Conservation (phyloP, 2,329 filamentous ascomycete species). For the Lojkania enalia region DNA sequence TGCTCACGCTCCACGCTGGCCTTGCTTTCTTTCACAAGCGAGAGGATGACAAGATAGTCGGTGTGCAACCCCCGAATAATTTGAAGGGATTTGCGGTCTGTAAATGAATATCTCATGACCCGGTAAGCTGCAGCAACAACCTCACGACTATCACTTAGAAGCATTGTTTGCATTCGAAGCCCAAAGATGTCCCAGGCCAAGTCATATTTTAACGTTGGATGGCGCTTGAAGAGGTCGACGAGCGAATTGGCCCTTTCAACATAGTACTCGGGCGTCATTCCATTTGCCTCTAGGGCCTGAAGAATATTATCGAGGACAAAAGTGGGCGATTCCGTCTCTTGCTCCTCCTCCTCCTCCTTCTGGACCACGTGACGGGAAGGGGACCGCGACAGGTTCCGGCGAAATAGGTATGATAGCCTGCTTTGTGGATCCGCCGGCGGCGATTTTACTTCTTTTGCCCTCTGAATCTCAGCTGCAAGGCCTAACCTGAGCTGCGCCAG, state of each 20-base stretch:
- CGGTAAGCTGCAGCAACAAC: conserved; percentile 94
- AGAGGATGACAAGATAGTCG: conserved; percentile 88
- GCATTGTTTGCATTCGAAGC: conserved; percentile 89
- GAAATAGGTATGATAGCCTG: conserved; percentile 62
- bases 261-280: conserved; percentile 91
- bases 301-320: conserved; percentile 88
- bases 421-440: conserved; percentile 52
- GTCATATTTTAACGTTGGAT: conserved; percentile 94
- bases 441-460: conserved; percentile 57
- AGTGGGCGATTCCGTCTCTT: conserved; percentile 80
- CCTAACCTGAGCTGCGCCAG: conserved; percentile 62
- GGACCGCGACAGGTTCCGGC: conserved; percentile 58
- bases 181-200: conserved; percentile 96
- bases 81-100: conserved; percentile 83
- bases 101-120: conserved; percentile 91
- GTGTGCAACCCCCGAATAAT: conserved; percentile 87
- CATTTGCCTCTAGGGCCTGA: conserved; percentile 84
- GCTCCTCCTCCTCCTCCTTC: conserved; percentile 67
- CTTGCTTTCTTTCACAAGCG: conserved; percentile 92
- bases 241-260: conserved; percentile 88
- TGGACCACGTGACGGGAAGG: conserved; percentile 51
- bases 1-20: conserved; percentile 97
- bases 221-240: conserved; percentile 93
- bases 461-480: conserved; percentile 63
- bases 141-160: conserved; percentile 92